Evolutionary conservation across 73 alveolate species (phyloP), one percentile per base, ranked within the genome.

Genomic region (Urostyla sp.): DNA sequence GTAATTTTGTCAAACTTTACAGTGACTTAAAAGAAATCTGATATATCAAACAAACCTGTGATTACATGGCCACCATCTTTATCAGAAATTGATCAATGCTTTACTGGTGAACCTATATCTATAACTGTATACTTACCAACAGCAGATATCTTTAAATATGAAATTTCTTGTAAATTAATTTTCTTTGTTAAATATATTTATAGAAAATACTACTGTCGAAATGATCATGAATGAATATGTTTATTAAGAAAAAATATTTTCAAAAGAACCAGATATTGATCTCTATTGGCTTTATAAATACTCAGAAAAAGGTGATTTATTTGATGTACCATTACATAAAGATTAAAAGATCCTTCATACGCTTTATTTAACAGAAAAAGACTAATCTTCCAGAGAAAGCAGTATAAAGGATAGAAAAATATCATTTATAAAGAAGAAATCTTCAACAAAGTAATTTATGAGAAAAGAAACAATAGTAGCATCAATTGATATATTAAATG

Each of bases 231-330:
- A 34, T 20, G 32, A 77, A n/a, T 11, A 45, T 28, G 31, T 59
- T 50, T 58, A 73, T 72, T 23, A 46, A 20, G 72, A 28, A 57
- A 38, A 26, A 16, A 30, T 44, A 46, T 59, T 77, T 27, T 31
- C 40, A 1, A 77, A 77, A 43, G 88, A 77, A 30, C 72, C 67
- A 8, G 88, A 77, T 49, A 13, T 11, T n/a, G 75, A 59, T 15
- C 36, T 59, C 35, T 77, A 77, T 52, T 77, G 88, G 88, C 80
- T 77, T n/a, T 77, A 59, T 30, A 20, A 77, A 60, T 51, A 37
- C 38, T 46, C 30, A 0, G 80, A 77, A 2, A 21, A 46, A 0
- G 31, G 0, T 23, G 67, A 77, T 30, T 31, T 45, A 21, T 77
- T 77, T 44, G 88, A 77, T 31, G 28, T 56, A 27, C 80, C 80